Conservation (phyloP, 2,329 filamentous ascomycete genomes). For the Venturiaceae sp. region DNA sequence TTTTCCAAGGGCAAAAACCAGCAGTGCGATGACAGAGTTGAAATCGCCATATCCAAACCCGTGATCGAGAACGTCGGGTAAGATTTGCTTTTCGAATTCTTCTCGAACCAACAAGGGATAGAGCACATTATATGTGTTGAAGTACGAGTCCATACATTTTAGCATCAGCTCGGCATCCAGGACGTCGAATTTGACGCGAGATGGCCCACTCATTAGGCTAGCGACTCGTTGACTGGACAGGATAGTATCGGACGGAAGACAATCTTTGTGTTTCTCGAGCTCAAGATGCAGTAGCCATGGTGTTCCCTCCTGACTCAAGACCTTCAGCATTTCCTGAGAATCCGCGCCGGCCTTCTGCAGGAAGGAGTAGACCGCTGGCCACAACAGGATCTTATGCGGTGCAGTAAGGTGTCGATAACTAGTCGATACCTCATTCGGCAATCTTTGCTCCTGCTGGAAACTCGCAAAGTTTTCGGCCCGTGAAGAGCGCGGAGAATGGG, state of each 20-base stretch:
- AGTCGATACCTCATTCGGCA: conserved; percentile 7
- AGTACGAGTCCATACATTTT: conserved; percentile 44
- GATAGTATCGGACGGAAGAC: conserved; percentile 18
- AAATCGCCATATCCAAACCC: conserved; percentile 41
- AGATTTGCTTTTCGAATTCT: conserved; percentile 33
- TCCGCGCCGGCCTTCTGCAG: conserved; percentile 23
- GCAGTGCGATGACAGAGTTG: conserved; percentile 42
- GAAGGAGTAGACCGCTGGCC: conserved; percentile 12
- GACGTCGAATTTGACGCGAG: conserved; percentile 18
- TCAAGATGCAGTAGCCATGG: conserved; percentile 28
- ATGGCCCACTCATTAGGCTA: background rate
- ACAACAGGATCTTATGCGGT: conserved; percentile 13
- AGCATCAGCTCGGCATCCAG: conserved; percentile 42
- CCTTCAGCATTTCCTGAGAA: conserved; percentile 17
- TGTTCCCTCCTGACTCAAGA: conserved; percentile 26
- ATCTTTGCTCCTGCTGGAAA: background rate
- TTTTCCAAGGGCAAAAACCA: conserved; percentile 51
- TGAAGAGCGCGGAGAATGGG: background rate
- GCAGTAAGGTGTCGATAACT: conserved; percentile 14
- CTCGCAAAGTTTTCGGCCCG: background rate
- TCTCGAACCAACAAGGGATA: conserved; percentile 51
- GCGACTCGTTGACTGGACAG: conserved; percentile 4
- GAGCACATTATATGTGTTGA: conserved; percentile 49
- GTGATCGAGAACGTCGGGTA: conserved; percentile 35
- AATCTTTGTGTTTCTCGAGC: conserved; percentile 18